Evolutionary conservation across 371 early-diverging fungal species (phyloP).

Genomic region (Vavraia culicis): DNA sequence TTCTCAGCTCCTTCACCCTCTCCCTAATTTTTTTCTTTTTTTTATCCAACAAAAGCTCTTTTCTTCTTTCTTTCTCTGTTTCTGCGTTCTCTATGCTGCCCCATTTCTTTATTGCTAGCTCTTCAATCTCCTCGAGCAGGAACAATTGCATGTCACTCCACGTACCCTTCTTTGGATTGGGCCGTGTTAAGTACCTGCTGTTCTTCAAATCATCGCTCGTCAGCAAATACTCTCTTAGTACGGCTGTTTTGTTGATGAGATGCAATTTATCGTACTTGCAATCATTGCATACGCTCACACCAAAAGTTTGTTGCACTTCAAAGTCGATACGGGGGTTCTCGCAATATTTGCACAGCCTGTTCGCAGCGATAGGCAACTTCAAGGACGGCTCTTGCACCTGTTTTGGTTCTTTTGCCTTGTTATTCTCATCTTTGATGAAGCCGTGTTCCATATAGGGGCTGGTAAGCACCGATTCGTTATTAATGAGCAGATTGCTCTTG

Average conservation of each 20-base stretch:
- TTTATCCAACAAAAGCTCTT: conserved; percentile 13
- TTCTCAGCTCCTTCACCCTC: conserved; percentile 27
- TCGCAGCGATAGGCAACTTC: too few species aligned
- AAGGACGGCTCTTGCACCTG: too few species aligned
- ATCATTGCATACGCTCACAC: conserved; percentile 20
- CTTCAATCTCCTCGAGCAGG: conserved; percentile 28
- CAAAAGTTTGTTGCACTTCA: conserved; percentile 29
- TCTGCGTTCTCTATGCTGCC: conserved; percentile 21
- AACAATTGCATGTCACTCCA: conserved; percentile 42
- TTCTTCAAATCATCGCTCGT: conserved; percentile 29
- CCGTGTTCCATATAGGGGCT: too few species aligned
- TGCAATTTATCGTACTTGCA: conserved; percentile 25
- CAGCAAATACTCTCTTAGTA: conserved; percentile 36
- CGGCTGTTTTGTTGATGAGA: conserved; percentile 39
- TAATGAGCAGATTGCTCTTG: too few species aligned
- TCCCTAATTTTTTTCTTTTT: conserved; percentile 31
- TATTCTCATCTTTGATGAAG: too few species aligned
- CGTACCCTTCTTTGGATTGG: conserved; percentile 36
- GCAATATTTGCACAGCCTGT: conserved; percentile 36
- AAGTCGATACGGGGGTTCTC: conserved; percentile 13
- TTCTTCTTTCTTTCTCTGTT: conserved; percentile 18
- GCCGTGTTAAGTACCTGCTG: conserved; percentile 20
- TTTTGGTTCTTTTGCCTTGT: too few species aligned
- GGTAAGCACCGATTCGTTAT: too few species aligned
- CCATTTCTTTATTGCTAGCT: conserved; percentile 32